Evolutionary conservation across 768 basidiomycete genomes (phyloP).

Genomic region (Leccinum uliginosum): DNA sequence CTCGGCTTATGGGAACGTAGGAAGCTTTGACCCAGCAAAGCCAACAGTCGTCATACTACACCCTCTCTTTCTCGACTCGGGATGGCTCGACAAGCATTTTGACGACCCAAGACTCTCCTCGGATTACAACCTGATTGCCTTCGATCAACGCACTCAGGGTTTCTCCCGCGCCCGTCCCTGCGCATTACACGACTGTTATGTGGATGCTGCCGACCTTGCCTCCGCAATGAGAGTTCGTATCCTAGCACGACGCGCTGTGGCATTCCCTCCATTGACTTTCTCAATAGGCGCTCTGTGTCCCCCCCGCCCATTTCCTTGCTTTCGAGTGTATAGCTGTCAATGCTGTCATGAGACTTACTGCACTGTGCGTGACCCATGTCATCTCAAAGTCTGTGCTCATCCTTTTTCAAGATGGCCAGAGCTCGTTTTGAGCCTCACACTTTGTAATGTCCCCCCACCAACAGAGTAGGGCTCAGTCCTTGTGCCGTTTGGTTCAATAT

Average conservation of each 20-base stretch:
- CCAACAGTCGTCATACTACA: slow-evolving; percentile 67
- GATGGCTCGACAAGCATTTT: slow-evolving; percentile 64
- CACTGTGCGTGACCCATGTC: slow-evolving; percentile 45
- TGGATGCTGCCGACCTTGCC: slow-evolving; percentile 75
- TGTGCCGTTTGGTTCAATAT: background rate
- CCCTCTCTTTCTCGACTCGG: slow-evolving; percentile 62
- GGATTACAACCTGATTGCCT: slow-evolving; percentile 67
- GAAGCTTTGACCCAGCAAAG: slow-evolving; percentile 60
- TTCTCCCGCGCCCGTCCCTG: slow-evolving; percentile 50
- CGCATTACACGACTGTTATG: slow-evolving; percentile 67
- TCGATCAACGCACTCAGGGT: slow-evolving; percentile 66
- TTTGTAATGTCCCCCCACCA: slow-evolving; percentile 65
- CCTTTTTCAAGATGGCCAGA: slow-evolving; percentile 58
- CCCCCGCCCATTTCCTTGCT: slow-evolving; percentile 68
- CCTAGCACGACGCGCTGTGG: background rate
- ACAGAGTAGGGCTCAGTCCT: slow-evolving; percentile 48
- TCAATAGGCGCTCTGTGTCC: slow-evolving; percentile 53
- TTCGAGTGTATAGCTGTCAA: slow-evolving; percentile 56
- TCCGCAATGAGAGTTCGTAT: slow-evolving; percentile 54
- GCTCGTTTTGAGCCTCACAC: slow-evolving; percentile 59
- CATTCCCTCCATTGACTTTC: background rate
- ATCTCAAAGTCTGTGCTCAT: slow-evolving; percentile 5
- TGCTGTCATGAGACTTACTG: slow-evolving; percentile 59
- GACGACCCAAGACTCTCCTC: slow-evolving; percentile 58
- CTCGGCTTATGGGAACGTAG: slow-evolving; percentile 52